phyloP scores from a whole-genome alignment of 1,139 yeast species.

The Kluyveromyces marxianus region DNA sequence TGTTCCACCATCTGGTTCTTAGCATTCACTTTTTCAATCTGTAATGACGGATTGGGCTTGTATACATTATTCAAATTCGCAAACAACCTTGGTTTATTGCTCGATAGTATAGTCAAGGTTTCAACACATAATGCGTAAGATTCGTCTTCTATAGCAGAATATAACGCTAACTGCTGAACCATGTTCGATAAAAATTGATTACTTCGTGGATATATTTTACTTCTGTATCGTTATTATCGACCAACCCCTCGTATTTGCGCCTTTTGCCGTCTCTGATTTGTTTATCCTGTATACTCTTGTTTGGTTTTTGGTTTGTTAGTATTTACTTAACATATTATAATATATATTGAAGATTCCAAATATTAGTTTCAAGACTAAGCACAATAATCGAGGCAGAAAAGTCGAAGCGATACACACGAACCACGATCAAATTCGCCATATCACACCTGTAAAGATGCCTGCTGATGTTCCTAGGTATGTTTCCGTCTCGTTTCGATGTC shows the following conservation, averaged over 20 bases:
- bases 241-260: no score
- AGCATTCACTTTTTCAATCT: conserved; percentile 22
- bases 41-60: conserved; percentile 28
- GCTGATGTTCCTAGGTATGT: conserved; percentile 44
- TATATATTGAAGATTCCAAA: no score
- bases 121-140: conserved; percentile 29
- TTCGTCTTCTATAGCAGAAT: conserved; percentile 26
- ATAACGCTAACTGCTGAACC: conserved; percentile 35
- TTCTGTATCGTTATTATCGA: background rate
- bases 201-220: background rate
- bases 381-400: no score
- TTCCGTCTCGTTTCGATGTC: background rate
- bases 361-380: no score
- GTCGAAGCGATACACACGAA: no score
- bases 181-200: conserved; percentile 14
- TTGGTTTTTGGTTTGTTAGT: no score
- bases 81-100: conserved; percentile 29
- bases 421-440: no score
- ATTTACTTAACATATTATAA: no score
- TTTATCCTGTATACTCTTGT: no score
- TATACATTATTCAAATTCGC: conserved; percentile 28
- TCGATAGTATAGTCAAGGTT: conserved; percentile 32
- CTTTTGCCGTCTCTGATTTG: no score
- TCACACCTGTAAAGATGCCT: background rate
- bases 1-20: conserved; percentile 28